Conservation (phyloP, 1,284 basidiomycete species). For the Clitocybe nebularis region DNA sequence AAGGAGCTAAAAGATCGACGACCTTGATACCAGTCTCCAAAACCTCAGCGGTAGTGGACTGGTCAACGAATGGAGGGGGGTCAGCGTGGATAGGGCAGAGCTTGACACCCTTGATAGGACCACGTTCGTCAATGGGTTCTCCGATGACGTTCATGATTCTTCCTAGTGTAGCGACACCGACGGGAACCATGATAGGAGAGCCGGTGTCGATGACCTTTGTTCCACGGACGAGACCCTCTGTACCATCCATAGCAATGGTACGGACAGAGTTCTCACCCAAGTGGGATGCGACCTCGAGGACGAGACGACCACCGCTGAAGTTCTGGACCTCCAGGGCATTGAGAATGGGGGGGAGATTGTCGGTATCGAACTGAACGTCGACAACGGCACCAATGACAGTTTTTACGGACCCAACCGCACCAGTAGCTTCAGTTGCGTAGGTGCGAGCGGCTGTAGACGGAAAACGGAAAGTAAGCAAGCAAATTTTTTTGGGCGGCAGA, state of each 20-base stretch:
- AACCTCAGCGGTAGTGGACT: slow-evolving; percentile 97
- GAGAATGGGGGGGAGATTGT: slow-evolving; percentile 92
- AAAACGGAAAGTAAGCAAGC: slow-evolving; percentile 1
- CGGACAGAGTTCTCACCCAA: slow-evolving; percentile 98
- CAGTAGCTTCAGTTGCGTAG: slow-evolving; percentile 88
- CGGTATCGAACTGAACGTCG: slow-evolving; percentile 92
- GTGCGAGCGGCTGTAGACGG: slow-evolving; percentile 57
- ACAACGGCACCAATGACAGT: slow-evolving; percentile 99
- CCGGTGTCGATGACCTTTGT: slow-evolving; percentile 97
- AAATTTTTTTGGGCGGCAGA: slow-evolving; percentile 16
- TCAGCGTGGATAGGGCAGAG: slow-evolving; percentile 93
- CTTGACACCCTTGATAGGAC: slow-evolving; percentile 95
- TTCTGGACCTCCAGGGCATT: slow-evolving; percentile 97
- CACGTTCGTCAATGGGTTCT: slow-evolving; percentile 99
- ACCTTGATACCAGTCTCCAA: slow-evolving; percentile 99
- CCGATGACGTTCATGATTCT: slow-evolving; percentile 99
- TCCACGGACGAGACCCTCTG: slow-evolving; percentile 98
- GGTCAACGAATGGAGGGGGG: slow-evolving; percentile 94
- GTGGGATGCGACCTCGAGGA: slow-evolving; percentile 96
- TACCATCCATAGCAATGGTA: slow-evolving; percentile 98
- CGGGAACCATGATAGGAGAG: slow-evolving; percentile 93
- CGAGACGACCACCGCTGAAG: slow-evolving; percentile 89
- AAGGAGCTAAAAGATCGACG: slow-evolving; percentile 97
- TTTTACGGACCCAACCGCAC: slow-evolving; percentile 76
- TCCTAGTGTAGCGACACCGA: slow-evolving; percentile 89